Conservation (phyloP, 202 grass and related monocot genomes). For the Digitaria exilis region DNA sequence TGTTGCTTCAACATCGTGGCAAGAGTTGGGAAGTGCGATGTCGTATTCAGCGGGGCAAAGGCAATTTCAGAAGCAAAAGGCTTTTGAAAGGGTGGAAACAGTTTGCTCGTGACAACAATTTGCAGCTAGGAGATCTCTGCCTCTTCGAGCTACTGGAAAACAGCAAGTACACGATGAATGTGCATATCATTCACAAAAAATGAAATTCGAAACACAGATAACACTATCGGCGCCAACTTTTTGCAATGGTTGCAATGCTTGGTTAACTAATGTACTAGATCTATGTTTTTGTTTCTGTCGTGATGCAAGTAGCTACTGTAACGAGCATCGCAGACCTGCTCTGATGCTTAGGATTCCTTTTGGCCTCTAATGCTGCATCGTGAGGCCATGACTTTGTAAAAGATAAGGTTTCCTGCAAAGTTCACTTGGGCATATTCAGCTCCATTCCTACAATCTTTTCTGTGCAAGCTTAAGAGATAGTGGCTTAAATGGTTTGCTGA, state of each 20-base stretch:
- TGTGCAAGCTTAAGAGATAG: background rate
- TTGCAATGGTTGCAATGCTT: background rate
- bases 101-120: background rate
- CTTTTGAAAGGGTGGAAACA: background rate
- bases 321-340: background rate
- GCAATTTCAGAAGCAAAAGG: background rate
- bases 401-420: background rate
- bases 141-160: constrained; percentile 22
- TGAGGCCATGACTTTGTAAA: background rate
- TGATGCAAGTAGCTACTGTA: background rate
- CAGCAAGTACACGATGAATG: background rate
- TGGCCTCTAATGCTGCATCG: background rate
- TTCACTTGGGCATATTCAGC: background rate
- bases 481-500: background rate
- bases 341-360: background rate
- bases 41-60: background rate
- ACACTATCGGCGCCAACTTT: background rate
- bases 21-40: background rate
- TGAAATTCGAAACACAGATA: background rate
- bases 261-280: background rate
- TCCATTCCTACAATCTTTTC: background rate
- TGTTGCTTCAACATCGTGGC: background rate
- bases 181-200: background rate
- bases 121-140: constrained; percentile 31
- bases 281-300: background rate